These are phyloP conservation scores for Wickerhamiella azymoides DNA, from an alignment of 805 yeast species.

Conservation along the genomic window DNA sequence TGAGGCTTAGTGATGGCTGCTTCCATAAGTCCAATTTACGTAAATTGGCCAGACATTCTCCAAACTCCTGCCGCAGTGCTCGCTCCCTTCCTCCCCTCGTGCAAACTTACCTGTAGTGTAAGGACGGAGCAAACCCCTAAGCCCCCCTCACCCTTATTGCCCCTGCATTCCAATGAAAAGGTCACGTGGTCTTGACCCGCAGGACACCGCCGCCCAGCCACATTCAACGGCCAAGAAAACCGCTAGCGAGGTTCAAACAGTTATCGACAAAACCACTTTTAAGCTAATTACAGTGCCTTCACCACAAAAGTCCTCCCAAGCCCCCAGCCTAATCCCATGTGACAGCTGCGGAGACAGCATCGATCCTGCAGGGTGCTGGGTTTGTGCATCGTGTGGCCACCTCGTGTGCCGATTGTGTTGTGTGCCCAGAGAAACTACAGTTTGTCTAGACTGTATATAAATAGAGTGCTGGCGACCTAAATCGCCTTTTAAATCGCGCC, in stretches of 20 bases:
- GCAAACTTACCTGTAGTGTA: constrained; percentile 9
- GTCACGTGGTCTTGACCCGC: constrained; percentile 7
- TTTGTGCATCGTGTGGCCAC: constrained; percentile 11
- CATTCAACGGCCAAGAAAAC: neutral
- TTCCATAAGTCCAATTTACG: constrained; percentile 9
- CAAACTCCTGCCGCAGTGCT: neutral
- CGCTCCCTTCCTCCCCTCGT: neutral
- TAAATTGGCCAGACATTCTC: constrained; percentile 1
- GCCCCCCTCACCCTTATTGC: neutral
- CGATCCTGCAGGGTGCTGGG: constrained; percentile 10
- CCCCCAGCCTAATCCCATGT: neutral
- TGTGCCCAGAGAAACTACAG: constrained; percentile 10
- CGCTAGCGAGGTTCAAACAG: neutral
- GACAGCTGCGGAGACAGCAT: constrained; percentile 7
- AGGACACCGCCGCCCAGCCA: neutral
- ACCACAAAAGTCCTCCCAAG: neutral
- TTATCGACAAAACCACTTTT: constrained; percentile 1
- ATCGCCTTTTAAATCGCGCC: too few relatives aligned
- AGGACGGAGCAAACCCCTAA: constrained; percentile 1
- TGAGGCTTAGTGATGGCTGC: constrained; percentile 10
- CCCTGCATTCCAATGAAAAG: constrained; percentile 7
- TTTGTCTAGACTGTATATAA: constrained; percentile 14
- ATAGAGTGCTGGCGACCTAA: neutral
- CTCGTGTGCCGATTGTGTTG: constrained; percentile 16
- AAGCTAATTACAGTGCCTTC: constrained; percentile 3